phyloP scores from a whole-genome alignment of 2,329 filamentous ascomycete species.

The Proliferodiscus dingleyae region DNA sequence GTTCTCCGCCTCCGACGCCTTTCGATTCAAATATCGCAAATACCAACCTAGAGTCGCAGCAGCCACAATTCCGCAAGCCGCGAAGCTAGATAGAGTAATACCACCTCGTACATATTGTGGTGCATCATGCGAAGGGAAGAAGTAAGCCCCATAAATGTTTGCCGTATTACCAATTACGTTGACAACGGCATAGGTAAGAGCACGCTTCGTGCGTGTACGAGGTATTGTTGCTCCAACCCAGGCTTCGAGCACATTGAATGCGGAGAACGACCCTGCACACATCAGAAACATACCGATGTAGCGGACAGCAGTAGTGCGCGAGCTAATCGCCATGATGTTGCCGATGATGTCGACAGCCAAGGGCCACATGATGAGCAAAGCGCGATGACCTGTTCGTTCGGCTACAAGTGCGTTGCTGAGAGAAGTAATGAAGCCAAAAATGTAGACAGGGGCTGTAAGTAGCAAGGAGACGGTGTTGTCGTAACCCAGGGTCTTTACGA shows the following conservation, averaged over 20 bases:
- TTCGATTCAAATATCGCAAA: not conserved
- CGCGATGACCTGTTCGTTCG: conserved; percentile 49
- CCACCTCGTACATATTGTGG: conserved; percentile 28
- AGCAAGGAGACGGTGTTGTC: conserved; percentile 48
- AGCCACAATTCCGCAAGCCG: not conserved
- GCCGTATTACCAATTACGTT: conserved; percentile 34
- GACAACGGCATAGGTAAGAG: conserved; percentile 33
- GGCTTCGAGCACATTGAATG: conserved; percentile 11
- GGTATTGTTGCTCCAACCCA: conserved; percentile 29
- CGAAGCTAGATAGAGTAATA: conserved; percentile 4
- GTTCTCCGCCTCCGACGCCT: conserved; percentile 4
- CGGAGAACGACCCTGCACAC: conserved; percentile 21
- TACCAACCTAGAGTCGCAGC: conserved; percentile 3
- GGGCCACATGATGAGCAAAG: conserved; percentile 49
- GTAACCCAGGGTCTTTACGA: conserved; percentile 57
- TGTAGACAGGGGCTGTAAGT: conserved; percentile 56
- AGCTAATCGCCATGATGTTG: conserved; percentile 50
- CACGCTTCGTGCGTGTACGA: conserved; percentile 36
- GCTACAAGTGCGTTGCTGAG: conserved; percentile 51
- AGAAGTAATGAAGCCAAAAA: conserved; percentile 48
- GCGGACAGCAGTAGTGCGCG: conserved; percentile 44
- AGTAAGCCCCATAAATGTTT: conserved; percentile 36
- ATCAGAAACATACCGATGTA: conserved; percentile 62
- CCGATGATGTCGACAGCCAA: conserved; percentile 49
- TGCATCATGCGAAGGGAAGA: conserved; percentile 32